These are phyloP conservation scores for Cytospora schulzeri DNA, from an alignment of 2,329 filamentous ascomycete genomes.

Conservation along the genomic window DNA sequence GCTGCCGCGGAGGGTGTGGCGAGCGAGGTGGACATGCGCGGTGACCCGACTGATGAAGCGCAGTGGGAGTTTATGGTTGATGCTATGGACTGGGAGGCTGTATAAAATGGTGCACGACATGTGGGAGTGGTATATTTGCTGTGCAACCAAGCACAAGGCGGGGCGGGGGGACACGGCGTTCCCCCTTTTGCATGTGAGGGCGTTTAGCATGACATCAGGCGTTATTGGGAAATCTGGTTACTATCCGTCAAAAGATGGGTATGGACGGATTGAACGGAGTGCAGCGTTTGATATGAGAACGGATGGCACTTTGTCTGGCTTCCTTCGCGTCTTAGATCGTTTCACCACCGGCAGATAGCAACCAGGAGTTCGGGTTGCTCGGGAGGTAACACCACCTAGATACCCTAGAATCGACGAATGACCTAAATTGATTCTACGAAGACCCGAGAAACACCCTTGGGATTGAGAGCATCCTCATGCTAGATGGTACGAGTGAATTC, in stretches of 20 bases:
- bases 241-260: background rate
- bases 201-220: background rate
- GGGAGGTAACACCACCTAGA: conserved; percentile 11
- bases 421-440: no score
- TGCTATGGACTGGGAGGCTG: conserved; percentile 61
- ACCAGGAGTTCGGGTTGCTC: background rate
- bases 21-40: conserved; percentile 25
- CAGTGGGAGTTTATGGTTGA: conserved; percentile 62
- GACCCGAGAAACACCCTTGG: background rate
- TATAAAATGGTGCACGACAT: conserved; percentile 24
- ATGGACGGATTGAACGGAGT: background rate
- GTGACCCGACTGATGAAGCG: conserved; percentile 39
- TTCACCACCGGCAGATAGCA: background rate
- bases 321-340: background rate
- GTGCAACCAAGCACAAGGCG: background rate
- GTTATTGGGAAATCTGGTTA: background rate
- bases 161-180: background rate
- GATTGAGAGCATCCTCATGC: background rate
- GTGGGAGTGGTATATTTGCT: background rate
- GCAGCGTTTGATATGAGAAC: background rate
- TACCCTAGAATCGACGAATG: conserved; percentile 8
- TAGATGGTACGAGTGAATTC: background rate
- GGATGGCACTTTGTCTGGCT: background rate
- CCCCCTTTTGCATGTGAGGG: background rate
- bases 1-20: conserved; percentile 31